These are phyloP conservation scores for Saccharomyces uvarum DNA, from an alignment of 1,139 yeast genomes.

Conservation along the genomic window DNA sequence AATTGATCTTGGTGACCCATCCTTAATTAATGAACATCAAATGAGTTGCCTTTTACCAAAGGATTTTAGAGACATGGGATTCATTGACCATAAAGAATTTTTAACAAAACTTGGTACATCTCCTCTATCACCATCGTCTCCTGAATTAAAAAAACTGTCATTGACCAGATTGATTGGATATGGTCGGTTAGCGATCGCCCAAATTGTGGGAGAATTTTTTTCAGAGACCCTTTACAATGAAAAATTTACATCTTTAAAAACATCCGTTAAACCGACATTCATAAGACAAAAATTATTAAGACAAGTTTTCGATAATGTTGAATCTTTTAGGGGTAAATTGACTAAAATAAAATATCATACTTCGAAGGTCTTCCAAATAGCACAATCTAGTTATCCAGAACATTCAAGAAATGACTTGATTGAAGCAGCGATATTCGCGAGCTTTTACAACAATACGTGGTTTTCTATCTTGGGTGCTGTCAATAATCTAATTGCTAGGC, in stretches of 20 bases:
- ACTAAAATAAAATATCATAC: background rate
- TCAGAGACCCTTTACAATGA: constrained; percentile 21
- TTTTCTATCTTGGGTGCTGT: constrained; percentile 2
- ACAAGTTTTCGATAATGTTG: constrained; percentile 13
- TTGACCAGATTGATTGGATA: constrained; percentile 14
- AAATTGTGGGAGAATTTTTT: constrained; percentile 18
- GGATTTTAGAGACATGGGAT: background rate
- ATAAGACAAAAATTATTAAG: constrained; percentile 12
- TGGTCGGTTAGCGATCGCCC: constrained; percentile 17
- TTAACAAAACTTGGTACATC: constrained; percentile 11
- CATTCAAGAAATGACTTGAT: background rate
- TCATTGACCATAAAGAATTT: constrained; percentile 12
- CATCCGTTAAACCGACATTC: constrained; percentile 19
- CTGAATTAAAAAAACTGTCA: constrained; percentile 11
- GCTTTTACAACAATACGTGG: background rate
- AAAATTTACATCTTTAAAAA: constrained; percentile 24
- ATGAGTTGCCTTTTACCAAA: background rate
- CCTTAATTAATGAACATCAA: background rate
- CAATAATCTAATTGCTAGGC: constrained; percentile 19
- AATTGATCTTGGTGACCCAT: background rate
- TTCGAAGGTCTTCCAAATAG: background rate
- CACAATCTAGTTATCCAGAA: background rate
- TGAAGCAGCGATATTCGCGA: background rate
- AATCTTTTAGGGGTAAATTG: background rate
- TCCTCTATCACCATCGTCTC: background rate